Evolutionary conservation across 108 stramenopile species (phyloP), one percentile per base, ranked within the genome.

Genomic region (Cyclotella cryptica): DNA sequence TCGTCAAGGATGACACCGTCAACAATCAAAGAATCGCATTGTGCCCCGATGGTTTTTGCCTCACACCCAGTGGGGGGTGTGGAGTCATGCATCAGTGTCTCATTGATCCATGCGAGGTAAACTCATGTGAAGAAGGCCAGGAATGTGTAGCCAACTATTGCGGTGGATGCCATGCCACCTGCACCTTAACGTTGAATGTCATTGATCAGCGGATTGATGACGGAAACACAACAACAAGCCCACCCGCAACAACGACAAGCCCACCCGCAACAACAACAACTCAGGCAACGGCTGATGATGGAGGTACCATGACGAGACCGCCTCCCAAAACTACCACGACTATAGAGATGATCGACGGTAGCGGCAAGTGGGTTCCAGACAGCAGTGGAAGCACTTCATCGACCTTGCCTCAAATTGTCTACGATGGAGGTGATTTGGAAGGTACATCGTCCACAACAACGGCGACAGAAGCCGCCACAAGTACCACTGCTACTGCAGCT

Each of bases 161-260:
- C 43, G 64, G 64, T 19, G 64, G 64, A 44, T 65, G 64, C 21
- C 64, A 65, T 45, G 64, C 64, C 19, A 65, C 21, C 22, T 65
- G 64, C 11, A 62, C 35, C 24, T 40, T 62, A 30, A 39, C 1
- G 11, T 55, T 55, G 55, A 13, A 40, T 62, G 24, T 26, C 7
- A 40, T 39, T 39, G 60, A 62, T 40, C 60, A 39, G 35, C 35
- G 15, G 3, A 62, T 62, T 14, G 39, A 62, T 40, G 60, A 62
- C 12, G 26, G 4, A 3, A 3, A 24, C 9, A 26, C 24, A 13
- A 58, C 55, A 2, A 27, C 22, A 27, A 58, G 26, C 0, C 55
- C 55, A 21, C 55, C 55, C 24, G 6, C 12, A 58, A 58, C 8
- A 8, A 51, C 49, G 49, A 51, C n/a, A n/a, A n/a, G n/a, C n/a